Conservation (phyloP, 1,284 basidiomycete genomes). For the Spongiforma sp. region DNA sequence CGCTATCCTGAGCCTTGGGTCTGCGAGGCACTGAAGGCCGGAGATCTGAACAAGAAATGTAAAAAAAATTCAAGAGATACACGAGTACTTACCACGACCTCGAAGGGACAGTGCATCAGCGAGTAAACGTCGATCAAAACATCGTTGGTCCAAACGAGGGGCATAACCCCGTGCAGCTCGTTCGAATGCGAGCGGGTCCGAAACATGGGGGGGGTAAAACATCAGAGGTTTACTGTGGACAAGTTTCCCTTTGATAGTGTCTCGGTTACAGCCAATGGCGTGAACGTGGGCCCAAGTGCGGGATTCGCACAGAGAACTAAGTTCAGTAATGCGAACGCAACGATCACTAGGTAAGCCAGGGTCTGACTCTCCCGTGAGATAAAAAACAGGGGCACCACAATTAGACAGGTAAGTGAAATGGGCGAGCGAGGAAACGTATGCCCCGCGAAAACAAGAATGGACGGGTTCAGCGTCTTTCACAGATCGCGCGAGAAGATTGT, state of each 20-base stretch:
- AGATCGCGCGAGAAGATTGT: not conserved
- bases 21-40: not conserved
- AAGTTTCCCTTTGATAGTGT: not conserved
- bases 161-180: constrained; percentile 3
- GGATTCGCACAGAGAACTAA: not conserved
- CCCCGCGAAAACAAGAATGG: constrained; percentile 1
- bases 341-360: not conserved
- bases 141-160: not conserved
- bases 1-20: constrained; percentile 1
- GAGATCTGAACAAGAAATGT: not conserved
- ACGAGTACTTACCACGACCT: not conserved
- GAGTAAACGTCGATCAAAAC: not conserved
- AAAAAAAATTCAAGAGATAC: not conserved
- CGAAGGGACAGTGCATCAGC: not conserved
- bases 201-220: constrained; percentile 12
- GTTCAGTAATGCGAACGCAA: not conserved
- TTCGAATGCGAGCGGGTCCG: constrained; percentile 1
- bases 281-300: constrained; percentile 4
- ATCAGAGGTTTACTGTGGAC: constrained; percentile 9
- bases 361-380: not conserved
- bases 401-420: constrained; percentile 1
- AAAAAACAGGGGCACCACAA: constrained; percentile 3
- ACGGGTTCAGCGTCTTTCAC: not conserved
- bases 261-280: not conserved
- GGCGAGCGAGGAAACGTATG: not conserved